Conservation (phyloP, 2,329 filamentous ascomycete species). For the Colletotrichum noveboracense region DNA sequence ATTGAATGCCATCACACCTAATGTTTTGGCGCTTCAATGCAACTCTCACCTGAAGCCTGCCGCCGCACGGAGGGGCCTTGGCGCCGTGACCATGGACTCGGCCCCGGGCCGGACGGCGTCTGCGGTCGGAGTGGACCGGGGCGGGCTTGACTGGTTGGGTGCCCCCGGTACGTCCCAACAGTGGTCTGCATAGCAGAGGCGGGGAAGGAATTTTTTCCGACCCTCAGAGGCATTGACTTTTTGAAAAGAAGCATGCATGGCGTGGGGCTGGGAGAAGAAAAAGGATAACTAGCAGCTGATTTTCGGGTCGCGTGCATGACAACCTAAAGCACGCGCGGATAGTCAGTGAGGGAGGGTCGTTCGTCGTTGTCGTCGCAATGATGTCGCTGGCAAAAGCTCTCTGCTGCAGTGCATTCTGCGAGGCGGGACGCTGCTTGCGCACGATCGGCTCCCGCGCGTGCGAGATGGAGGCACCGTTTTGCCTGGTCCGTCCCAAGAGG, state of each 20-base stretch:
- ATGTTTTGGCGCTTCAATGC: neutral
- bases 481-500: neutral
- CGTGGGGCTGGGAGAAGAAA: neutral
- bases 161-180: neutral
- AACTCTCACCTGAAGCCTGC: constrained; percentile 3
- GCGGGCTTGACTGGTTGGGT: neutral
- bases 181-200: neutral
- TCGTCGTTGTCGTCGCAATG: neutral
- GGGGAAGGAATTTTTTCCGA: neutral
- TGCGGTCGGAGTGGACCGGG: neutral
- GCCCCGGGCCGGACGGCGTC: neutral
- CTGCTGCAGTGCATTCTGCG: neutral
- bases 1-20: neutral
- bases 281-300: neutral
- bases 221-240: neutral
- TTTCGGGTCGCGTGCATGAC: neutral
- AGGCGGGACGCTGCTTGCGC: neutral
- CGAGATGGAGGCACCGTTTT: neutral
- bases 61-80: neutral
- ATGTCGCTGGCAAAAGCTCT: neutral
- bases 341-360: neutral
- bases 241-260: neutral
- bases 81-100: neutral
- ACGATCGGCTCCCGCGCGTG: neutral
- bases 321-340: neutral